A percentile compares a stretch with the other conserved stretches of the same genome.
Evolutionary conservation across 2,329 filamentous ascomycete species (phyloP).

Genomic region (Monosporascus sp.): DNA sequence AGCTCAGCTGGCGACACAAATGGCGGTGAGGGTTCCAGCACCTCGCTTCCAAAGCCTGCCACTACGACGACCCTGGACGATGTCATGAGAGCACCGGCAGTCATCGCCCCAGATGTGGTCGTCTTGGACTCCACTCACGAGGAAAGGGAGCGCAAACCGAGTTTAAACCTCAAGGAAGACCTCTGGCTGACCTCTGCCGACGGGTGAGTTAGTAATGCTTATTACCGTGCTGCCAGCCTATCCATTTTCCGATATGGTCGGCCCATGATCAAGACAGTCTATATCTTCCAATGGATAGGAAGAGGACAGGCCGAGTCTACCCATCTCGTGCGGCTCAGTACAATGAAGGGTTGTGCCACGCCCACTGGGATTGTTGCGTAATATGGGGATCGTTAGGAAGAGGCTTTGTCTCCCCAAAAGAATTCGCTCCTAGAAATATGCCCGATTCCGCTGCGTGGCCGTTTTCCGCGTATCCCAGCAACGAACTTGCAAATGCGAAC

Average conservation of each 20-base stretch:
- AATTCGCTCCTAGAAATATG: too few species aligned
- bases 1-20: conserved; percentile 1
- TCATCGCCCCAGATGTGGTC: conserved; percentile 31
- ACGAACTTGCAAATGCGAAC: neutral
- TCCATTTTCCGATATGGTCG: neutral
- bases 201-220: conserved; percentile 30
- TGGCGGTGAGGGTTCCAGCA: conserved; percentile 6
- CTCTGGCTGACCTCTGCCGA: conserved; percentile 46
- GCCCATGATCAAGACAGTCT: neutral
- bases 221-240: neutral
- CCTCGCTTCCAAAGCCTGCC: conserved; percentile 1
- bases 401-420: too few species aligned
- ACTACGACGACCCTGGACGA: conserved; percentile 28
- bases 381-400: too few species aligned
- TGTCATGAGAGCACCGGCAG: conserved; percentile 35
- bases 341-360: too few species aligned
- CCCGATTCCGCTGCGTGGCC: too few species aligned
- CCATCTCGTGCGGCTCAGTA: too few species aligned
- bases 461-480: neutral
- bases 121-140: conserved; percentile 32
- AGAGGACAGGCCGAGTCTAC: neutral
- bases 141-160: conserved; percentile 24
- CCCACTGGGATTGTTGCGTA: too few species aligned
- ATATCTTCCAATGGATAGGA: neutral
- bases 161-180: conserved; percentile 37